Conservation (phyloP, 139 green algal species). For the Chlorella vulgaris region DNA sequence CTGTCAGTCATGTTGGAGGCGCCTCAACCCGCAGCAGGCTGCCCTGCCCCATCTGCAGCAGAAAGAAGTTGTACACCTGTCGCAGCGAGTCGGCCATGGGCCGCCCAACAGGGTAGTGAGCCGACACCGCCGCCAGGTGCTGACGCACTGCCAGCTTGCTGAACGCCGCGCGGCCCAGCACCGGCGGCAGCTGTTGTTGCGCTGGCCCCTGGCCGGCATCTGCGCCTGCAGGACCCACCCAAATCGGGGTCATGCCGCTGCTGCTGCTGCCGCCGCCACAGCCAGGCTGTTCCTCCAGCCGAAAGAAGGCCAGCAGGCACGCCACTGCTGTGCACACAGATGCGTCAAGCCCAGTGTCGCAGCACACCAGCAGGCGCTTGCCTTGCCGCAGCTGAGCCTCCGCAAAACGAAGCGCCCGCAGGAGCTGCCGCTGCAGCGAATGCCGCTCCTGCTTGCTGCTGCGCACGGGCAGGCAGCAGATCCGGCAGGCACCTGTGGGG, state of each 20-base stretch:
- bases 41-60: too few relatives aligned
- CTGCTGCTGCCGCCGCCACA: neutral
- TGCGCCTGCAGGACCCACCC: neutral
- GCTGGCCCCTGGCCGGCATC: neutral
- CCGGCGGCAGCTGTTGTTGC: neutral
- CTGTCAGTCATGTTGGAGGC: too few relatives aligned
- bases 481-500: neutral
- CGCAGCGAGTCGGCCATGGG: constrained; percentile 67
- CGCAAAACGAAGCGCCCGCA: neutral
- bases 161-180: constrained; percentile 14
- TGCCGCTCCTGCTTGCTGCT: constrained; percentile 21
- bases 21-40: too few relatives aligned
- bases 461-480: constrained; percentile 9
- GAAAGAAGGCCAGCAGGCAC: constrained; percentile 64
- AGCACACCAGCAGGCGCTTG: constrained; percentile 19
- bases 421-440: constrained; percentile 9
- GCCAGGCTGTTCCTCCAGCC: neutral
- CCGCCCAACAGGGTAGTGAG: constrained; percentile 56
- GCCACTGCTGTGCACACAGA: constrained; percentile 66
- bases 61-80: constrained; percentile 83
- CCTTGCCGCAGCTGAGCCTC: neutral
- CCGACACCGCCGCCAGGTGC: constrained; percentile 58
- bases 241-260: neutral
- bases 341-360: constrained; percentile 44
- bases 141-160: constrained; percentile 66